A percentile compares a stretch with the other conserved stretches of the same genome.
phyloP scores from a whole-genome alignment of 352 stramenopile genomes.

The Blastocystis sp. region DNA sequence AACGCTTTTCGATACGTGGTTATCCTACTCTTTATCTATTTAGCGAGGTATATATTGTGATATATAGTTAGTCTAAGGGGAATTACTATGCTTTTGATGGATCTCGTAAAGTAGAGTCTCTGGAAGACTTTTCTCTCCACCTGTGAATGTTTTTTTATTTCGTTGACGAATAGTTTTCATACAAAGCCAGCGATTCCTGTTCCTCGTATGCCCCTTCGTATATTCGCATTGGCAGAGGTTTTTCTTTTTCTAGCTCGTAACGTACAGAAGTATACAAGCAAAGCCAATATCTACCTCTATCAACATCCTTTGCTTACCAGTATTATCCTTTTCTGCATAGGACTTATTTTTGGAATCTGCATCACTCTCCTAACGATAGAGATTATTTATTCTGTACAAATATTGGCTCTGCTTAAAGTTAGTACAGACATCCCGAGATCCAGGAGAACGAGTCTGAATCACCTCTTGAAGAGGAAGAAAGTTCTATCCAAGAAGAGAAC shows the following conservation, averaged over 20 bases:
- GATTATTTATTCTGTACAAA: background rate
- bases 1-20: background rate
- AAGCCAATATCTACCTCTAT: constrained; percentile 34
- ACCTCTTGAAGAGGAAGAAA: background rate
- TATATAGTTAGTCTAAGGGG: background rate
- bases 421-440: background rate
- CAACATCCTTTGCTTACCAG: constrained; percentile 16
- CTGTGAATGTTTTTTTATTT: background rate
- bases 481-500: background rate
- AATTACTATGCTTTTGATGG: constrained; percentile 37
- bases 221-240: background rate
- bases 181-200: background rate
- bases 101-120: background rate
- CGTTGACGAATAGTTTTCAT: background rate
- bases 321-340: constrained; percentile 12
- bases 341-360: constrained; percentile 5
- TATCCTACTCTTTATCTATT: constrained; percentile 34
- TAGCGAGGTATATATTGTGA: background rate
- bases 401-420: background rate
- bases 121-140: constrained; percentile 4
- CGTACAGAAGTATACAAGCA: constrained; percentile 26
- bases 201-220: background rate
- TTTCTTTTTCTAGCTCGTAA: background rate
- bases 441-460: background rate
- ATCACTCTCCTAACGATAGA: constrained; percentile 23